Percentiles rank a stretch among this genome's conserved stretches.
phyloP scores from a whole-genome alignment of 768 basidiomycete species.

The Psilocybe cubensis region DNA sequence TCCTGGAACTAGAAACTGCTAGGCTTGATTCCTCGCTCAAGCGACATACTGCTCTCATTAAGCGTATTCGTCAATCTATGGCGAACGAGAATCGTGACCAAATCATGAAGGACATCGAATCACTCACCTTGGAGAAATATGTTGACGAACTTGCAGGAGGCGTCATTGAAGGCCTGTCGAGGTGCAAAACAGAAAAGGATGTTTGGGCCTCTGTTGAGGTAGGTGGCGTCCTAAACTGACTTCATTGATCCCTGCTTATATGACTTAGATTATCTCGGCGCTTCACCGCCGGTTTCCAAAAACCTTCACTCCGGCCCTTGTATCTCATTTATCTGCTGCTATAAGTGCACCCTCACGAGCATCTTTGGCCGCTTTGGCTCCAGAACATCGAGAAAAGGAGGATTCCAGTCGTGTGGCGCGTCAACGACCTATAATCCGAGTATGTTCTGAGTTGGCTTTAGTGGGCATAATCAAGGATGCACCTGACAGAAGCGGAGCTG shows the following conservation, averaged over 20 bases:
- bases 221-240: constrained; percentile 16
- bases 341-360: constrained; percentile 64
- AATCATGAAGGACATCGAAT: constrained; percentile 90
- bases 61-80: constrained; percentile 87
- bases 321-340: constrained; percentile 59
- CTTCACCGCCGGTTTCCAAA: constrained; percentile 87
- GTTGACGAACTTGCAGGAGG: constrained; percentile 93
- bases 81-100: constrained; percentile 82
- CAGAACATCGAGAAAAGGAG: constrained; percentile 92
- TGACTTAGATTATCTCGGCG: constrained; percentile 76
- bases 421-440: constrained; percentile 84
- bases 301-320: constrained; percentile 74
- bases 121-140: constrained; percentile 92
- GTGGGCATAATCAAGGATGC: constrained; percentile 83
- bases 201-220: constrained; percentile 94
- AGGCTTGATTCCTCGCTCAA: constrained; percentile 95
- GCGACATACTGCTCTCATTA: constrained; percentile 94
- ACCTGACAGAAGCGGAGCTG: constrained; percentile 72
- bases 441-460: constrained; percentile 89
- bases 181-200: constrained; percentile 93
- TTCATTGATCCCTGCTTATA: constrained; percentile 6
- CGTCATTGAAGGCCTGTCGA: constrained; percentile 78
- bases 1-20: constrained; percentile 52
- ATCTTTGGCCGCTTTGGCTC: constrained; percentile 55
- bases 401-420: constrained; percentile 77